These are phyloP conservation scores for Syncephalastrum sp. DNA, from an alignment of 371 early-diverging fungal species.

Conservation along the genomic window DNA sequence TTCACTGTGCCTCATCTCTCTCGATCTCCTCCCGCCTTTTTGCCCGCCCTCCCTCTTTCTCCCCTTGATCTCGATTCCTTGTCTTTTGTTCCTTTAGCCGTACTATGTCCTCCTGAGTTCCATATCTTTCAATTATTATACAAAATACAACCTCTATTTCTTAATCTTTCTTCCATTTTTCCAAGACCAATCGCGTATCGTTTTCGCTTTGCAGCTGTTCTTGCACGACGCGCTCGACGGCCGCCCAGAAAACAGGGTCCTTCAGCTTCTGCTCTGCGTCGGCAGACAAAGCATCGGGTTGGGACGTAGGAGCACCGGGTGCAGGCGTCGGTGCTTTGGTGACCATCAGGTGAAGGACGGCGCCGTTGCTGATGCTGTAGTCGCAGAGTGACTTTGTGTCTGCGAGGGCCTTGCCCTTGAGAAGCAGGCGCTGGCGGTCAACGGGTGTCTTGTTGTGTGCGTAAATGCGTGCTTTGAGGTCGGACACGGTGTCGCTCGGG, in stretches of 20 bases:
- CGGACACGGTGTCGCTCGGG: slow-evolving; percentile 30
- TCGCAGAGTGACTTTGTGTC: slow-evolving; percentile 57
- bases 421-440: slow-evolving; percentile 54
- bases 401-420: slow-evolving; percentile 62
- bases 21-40: background rate
- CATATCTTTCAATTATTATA: background rate
- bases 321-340: slow-evolving; percentile 39
- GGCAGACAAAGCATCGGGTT: slow-evolving; percentile 11
- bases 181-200: slow-evolving; percentile 14
- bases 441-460: slow-evolving; percentile 35
- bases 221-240: slow-evolving; percentile 23
- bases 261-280: slow-evolving; percentile 28
- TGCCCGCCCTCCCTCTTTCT: background rate
- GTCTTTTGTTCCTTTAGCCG: background rate
- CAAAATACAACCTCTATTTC: background rate
- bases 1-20: background rate
- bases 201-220: slow-evolving; percentile 8
- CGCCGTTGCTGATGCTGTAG: slow-evolving; percentile 41
- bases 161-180: slow-evolving; percentile 10
- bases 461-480: slow-evolving; percentile 47
- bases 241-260: slow-evolving; percentile 33
- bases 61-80: background rate
- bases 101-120: background rate
- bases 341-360: slow-evolving; percentile 53
- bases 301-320: background rate